Evolutionary conservation across 176 grass and related monocot genomes (phyloP), one percentile per base, ranked within the genome.

Genomic region (Oryza meyeriana): DNA sequence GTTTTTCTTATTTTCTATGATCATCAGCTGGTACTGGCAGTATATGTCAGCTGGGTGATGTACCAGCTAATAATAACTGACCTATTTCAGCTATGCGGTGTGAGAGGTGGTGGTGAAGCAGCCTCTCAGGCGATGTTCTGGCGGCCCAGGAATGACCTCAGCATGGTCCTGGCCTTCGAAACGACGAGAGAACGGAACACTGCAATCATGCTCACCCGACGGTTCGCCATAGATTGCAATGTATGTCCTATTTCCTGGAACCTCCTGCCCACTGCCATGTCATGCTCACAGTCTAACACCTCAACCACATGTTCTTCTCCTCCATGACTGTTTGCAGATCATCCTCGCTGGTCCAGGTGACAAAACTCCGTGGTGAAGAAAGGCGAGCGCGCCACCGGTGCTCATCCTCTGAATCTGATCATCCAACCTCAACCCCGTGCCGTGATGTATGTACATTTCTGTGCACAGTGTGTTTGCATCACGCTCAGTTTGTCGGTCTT

Each of bases 171-270:
- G 32, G 94, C 88, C 67, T 97, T 97, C 0, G 88, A 97, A 81
- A 91, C 88, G 13, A 64, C 79, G 0, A 89, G 94, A 70, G 94
- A 97, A 44, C 85, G 94, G 28, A 97, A 97, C 82, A 76, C 88
- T 0, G 91, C 88, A 1, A 93, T 97, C 86, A 97, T 91, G 91
- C 84, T 97, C 41, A 91, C 91, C 6, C 86, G 94, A 27, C 89
- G 91, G 22, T 97, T 93, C 33, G 94, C 94, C 14, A 82, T 93
- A 62, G 91, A 97, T 68, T 97, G 94, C 83, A 97, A 97, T 89
- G 94, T 97, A 88, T 13, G 84, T 73, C 25, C 57, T 64, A 55
- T 45, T 9, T 8, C 30, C 25, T 0, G 42, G 14, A 61, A 44
- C 7, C 5, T 6, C 12, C 1, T 14, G 4, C 6, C 33, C 22